phyloP scores from a whole-genome alignment of 495 filamentous ascomycete genomes.

The Hypoxylon rickii region DNA sequence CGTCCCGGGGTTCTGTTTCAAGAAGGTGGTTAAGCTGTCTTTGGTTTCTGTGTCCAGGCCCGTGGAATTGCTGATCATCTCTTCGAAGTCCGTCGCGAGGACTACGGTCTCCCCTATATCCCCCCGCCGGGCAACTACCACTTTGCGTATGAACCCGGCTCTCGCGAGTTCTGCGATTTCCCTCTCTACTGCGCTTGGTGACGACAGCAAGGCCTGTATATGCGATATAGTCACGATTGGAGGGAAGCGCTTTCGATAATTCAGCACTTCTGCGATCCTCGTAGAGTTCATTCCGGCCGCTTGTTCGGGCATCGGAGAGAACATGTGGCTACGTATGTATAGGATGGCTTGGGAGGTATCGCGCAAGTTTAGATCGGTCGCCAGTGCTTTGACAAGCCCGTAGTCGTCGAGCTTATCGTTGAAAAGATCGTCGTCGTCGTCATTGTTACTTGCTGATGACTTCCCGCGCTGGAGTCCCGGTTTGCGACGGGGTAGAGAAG shows the following conservation, averaged over 20 bases:
- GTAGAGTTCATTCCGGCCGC: conserved; percentile 74
- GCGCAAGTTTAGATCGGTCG: conserved; percentile 57
- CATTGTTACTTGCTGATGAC: conserved; percentile 38
- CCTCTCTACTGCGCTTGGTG: conserved; percentile 72
- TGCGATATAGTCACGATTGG: conserved; percentile 73
- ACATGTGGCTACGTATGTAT: conserved; percentile 67
- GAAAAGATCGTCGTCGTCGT: conserved; percentile 49
- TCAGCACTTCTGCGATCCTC: conserved; percentile 71
- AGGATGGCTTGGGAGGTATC: conserved; percentile 68
- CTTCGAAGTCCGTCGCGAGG: conserved; percentile 65
- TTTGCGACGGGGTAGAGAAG: conserved; percentile 61
- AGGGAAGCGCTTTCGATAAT: conserved; percentile 67
- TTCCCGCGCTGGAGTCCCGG: conserved; percentile 43
- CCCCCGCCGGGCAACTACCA: conserved; percentile 69
- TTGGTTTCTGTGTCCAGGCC: conserved; percentile 55
- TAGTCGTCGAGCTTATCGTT: conserved; percentile 60
- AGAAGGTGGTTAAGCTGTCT: conserved; percentile 58
- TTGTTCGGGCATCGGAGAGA: conserved; percentile 65
- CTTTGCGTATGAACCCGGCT: conserved; percentile 63
- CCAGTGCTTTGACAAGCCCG: conserved; percentile 57
- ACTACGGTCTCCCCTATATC: conserved; percentile 73
- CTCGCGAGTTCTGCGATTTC: conserved; percentile 69
- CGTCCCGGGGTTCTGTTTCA: conserved; percentile 59
- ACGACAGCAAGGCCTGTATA: conserved; percentile 67
- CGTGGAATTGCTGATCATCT: conserved; percentile 51